Evolutionary conservation across 495 filamentous ascomycete species (phyloP).

Genomic region (Chaetomium cochliodes): DNA sequence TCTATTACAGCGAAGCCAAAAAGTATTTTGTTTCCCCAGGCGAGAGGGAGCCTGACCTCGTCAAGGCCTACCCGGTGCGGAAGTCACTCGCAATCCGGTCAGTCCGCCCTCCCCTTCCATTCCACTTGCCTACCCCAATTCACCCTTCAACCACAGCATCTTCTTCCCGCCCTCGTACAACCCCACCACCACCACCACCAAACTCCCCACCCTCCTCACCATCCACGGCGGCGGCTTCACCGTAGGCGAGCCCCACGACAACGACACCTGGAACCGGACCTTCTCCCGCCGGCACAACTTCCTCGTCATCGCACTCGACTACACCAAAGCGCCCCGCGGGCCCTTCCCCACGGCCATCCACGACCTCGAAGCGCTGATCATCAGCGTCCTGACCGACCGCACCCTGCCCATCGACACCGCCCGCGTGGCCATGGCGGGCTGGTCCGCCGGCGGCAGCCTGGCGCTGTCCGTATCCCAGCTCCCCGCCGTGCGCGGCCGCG

Average conservation of each 20-base stretch:
- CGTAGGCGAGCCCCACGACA: constrained; percentile 35
- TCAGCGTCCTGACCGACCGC: constrained; percentile 29
- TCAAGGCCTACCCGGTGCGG: constrained; percentile 27
- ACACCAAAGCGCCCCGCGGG: constrained; percentile 38
- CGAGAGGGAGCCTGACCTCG: constrained; percentile 20
- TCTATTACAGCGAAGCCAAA: constrained; percentile 6
- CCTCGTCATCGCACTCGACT: constrained; percentile 41
- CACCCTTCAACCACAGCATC: constrained; percentile 21
- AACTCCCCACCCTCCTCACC: constrained; percentile 38
- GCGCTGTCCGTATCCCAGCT: constrained; percentile 35
- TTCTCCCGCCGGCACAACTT: constrained; percentile 35
- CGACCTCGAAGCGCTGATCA: constrained; percentile 37
- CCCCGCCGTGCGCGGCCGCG: constrained; percentile 25
- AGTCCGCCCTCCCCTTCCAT: not conserved
- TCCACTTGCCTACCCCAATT: not conserved
- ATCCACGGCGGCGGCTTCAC: constrained; percentile 47
- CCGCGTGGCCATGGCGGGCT: constrained; percentile 39
- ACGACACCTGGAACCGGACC: constrained; percentile 41
- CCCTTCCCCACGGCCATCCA: constrained; percentile 37
- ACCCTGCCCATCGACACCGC: constrained; percentile 37
- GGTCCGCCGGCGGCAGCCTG: constrained; percentile 42
- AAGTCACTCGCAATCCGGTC: constrained; percentile 26
- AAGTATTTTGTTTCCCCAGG: constrained; percentile 6
- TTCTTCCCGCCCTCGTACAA: constrained; percentile 34
- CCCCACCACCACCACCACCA: constrained; percentile 24